Evolutionary conservation across 768 basidiomycete genomes (phyloP).

Genomic region (Phylloporus sp.): DNA sequence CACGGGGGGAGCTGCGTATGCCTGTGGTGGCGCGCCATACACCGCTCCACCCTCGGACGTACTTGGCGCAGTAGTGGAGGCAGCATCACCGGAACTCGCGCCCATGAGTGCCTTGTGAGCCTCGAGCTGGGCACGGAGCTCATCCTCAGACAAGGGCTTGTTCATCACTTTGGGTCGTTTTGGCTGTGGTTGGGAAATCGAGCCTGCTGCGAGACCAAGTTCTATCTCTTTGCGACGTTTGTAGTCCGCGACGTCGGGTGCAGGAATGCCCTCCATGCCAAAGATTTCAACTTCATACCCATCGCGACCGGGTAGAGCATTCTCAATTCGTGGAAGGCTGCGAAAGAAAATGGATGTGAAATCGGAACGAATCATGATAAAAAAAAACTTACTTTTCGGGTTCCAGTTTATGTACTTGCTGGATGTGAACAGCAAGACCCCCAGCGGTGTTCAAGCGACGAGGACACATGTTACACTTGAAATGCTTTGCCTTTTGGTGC

Average conservation of each 20-base stretch:
- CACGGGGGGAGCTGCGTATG: slow-evolving; percentile 50
- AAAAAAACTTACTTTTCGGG: slow-evolving; percentile 56
- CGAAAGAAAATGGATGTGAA: slow-evolving; percentile 5
- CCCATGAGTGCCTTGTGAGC: slow-evolving; percentile 95
- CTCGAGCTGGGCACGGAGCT: slow-evolving; percentile 79
- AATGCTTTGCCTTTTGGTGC: slow-evolving; percentile 99
- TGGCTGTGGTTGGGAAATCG: slow-evolving; percentile 74
- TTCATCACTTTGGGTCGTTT: slow-evolving; percentile 84
- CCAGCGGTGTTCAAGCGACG: slow-evolving; percentile 95
- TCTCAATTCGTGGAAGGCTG: slow-evolving; percentile 87
- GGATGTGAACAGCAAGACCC: slow-evolving; percentile 95
- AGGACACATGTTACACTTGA: slow-evolving; percentile 96
- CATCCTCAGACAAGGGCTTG: slow-evolving; percentile 71
- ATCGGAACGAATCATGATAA: slow-evolving; percentile 4
- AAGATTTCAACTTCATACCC: slow-evolving; percentile 99
- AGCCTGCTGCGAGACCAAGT: slow-evolving; percentile 77
- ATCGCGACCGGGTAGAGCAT: slow-evolving; percentile 93
- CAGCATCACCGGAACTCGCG: slow-evolving; percentile 35
- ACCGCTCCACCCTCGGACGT: slow-evolving; percentile 47
- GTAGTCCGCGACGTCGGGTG: slow-evolving; percentile 92
- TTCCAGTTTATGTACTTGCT: slow-evolving; percentile 99
- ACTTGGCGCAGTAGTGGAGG: slow-evolving; percentile 34
- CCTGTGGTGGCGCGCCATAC: slow-evolving; percentile 70
- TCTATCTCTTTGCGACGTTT: slow-evolving; percentile 94
- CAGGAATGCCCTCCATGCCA: slow-evolving; percentile 98